Evolutionary conservation across 257 asterid genomes (phyloP).

Genomic region (Primulina huaijiensis): DNA sequence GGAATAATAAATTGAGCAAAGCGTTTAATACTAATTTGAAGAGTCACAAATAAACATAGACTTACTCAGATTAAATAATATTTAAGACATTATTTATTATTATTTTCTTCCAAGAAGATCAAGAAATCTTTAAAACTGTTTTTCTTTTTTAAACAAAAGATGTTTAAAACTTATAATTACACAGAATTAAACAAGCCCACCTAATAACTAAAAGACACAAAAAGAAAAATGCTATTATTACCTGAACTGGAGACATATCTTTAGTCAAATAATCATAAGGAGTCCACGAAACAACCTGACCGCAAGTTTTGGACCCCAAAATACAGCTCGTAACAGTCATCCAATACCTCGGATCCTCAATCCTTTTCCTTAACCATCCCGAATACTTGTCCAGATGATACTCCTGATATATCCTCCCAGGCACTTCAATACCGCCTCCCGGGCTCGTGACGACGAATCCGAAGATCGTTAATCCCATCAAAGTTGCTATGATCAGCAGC

Average conservation of each 20-base stretch:
- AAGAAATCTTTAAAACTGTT: too few relatives aligned
- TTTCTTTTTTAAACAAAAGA: too few relatives aligned
- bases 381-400: constrained; percentile 64
- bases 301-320: constrained; percentile 76
- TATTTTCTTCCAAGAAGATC: too few relatives aligned
- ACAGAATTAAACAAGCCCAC: too few relatives aligned
- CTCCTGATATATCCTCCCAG: constrained; percentile 68
- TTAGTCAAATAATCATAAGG: constrained; percentile 68
- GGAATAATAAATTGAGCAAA: too few relatives aligned
- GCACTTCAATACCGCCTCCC: constrained; percentile 59
- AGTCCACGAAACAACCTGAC: constrained; percentile 58
- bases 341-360: constrained; percentile 65
- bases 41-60: too few relatives aligned
- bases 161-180: too few relatives aligned
- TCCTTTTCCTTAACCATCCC: constrained; percentile 70
- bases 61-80: too few relatives aligned
- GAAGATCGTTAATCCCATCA: constrained; percentile 68
- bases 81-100: too few relatives aligned
- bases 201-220: too few relatives aligned
- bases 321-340: constrained; percentile 59
- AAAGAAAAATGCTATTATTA: neutral
- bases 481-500: constrained; percentile 64
- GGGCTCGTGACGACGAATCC: constrained; percentile 80
- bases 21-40: too few relatives aligned
- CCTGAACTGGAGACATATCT: constrained; percentile 88